Evolutionary conservation across 2,329 filamentous ascomycete genomes (phyloP), one percentile per base, ranked within the genome.

Genomic region (Diaporthe sp.): DNA sequence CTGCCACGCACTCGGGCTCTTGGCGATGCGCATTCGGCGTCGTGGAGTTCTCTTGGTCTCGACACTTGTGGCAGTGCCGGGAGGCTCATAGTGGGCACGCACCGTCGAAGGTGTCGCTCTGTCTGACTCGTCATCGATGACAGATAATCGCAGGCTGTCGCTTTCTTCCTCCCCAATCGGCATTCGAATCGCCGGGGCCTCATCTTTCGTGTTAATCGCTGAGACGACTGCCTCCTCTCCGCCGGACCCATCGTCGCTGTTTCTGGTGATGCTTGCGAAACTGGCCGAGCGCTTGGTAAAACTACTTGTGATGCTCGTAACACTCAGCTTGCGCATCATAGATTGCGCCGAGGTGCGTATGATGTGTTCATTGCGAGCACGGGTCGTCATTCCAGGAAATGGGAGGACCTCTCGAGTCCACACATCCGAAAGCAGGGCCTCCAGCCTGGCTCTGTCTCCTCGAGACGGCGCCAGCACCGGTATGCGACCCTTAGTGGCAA

Each of bases 291-390:
- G 91, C 79, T 93, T 94, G 51, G 91, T 90, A 81, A 97, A 96
- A 65, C 93, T 93, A 78, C 90, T 93, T 19, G 94, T 90, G 78
- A 97, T 93, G 82, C 93, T 95, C 67, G 93, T 93, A 80, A 95
- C 93, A 83, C 94, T 98, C 77, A 98, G 89, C 82, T 96, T 97
- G 71, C 95, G 91, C 86, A 98, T 98, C 81, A 98, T 91, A 0
- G 94, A 94, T 49, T 94, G 95, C 17, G 95, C 94, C n/a, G 94
- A 95, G 55, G 91, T 91, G 69, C 94, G 89, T 62, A 97, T 92
- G 4, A 95, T 86, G 80, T 94, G 91, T 79, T 98, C 91, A 79
- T 94, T 85, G 86, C 91, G 83, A 82, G 91, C 83, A 85, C 92
- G 83, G 84, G 83, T 87, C 44, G 90, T 90, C 90, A 98, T 96